A percentile compares a stretch with the other conserved stretches of the same genome.
Conservation (phyloP, 23 red algal species). For the Gracilaria gracilis region DNA sequence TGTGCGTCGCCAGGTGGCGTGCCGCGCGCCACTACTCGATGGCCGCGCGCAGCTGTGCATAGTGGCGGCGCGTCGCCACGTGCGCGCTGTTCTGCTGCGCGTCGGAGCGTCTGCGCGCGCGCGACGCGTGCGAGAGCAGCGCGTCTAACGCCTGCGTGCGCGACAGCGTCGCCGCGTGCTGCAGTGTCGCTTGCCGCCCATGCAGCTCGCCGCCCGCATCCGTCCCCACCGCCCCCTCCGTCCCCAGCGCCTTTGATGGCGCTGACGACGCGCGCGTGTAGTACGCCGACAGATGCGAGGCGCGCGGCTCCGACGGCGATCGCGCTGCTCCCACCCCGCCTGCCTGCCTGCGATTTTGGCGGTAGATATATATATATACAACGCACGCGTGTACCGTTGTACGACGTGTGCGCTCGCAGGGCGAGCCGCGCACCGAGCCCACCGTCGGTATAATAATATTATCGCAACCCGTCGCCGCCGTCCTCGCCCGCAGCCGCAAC, state of each 20-base stretch:
- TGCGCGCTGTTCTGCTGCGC: too few relatives aligned
- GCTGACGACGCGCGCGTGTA: background rate
- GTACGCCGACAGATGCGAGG: conserved; percentile 1
- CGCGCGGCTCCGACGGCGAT: background rate
- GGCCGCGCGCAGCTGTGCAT: background rate
- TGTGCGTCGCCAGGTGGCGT: background rate
- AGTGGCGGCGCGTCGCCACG: too few relatives aligned
- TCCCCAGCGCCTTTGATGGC: background rate
- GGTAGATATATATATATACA: too few relatives aligned
- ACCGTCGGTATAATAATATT: too few relatives aligned
- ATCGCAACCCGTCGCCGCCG: too few relatives aligned
- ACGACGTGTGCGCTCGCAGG: background rate
- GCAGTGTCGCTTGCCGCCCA: background rate
- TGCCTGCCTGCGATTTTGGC: too few relatives aligned
- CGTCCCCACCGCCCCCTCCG: background rate
- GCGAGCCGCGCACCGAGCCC: too few relatives aligned
- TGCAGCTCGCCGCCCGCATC: background rate
- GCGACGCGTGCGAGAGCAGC: too few relatives aligned
- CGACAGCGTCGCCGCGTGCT: background rate
- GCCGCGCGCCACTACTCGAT: background rate
- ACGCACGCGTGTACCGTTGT: too few relatives aligned
- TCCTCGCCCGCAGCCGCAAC: too few relatives aligned
- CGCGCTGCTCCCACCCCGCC: too few relatives aligned
- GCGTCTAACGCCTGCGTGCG: background rate
- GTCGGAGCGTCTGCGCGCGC: too few relatives aligned